Conservation (phyloP, 441 rosid genomes). For the Flueggea neowawraea region DNA sequence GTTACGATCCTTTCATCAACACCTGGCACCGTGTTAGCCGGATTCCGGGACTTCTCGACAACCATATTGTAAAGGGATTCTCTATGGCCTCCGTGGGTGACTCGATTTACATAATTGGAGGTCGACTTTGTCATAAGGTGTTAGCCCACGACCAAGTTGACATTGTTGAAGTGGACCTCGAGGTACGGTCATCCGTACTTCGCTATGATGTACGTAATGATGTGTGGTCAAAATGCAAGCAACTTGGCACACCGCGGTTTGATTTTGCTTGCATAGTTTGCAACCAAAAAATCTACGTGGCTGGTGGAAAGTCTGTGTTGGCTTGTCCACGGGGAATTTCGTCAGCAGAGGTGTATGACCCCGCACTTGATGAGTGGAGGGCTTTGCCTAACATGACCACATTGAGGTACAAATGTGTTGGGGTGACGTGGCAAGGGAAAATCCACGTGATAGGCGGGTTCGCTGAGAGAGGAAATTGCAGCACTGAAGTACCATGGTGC, state of each 20-base stretch:
- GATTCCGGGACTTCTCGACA: constrained; percentile 22
- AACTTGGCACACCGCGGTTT: constrained; percentile 23
- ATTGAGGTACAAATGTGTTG: constrained; percentile 40
- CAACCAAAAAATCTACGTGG: constrained; percentile 26
- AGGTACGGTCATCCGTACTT: constrained; percentile 19
- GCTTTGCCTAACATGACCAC: constrained; percentile 29
- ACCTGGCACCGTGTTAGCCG: constrained; percentile 22
- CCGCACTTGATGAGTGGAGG: constrained; percentile 30
- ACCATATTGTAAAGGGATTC: constrained; percentile 32
- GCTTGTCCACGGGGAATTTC: constrained; percentile 25
- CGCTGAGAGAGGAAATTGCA: constrained; percentile 21
- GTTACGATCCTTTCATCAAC: constrained; percentile 23
- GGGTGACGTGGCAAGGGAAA: constrained; percentile 46
- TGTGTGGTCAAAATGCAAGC: constrained; percentile 24
- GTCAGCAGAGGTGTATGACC: constrained; percentile 40
- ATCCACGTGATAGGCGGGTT: constrained; percentile 44
- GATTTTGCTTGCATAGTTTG: constrained; percentile 32
- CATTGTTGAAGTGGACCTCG: constrained; percentile 17
- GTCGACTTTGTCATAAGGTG: constrained; percentile 21
- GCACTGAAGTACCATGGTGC: constrained; percentile 14
- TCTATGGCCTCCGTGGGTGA: constrained; percentile 32
- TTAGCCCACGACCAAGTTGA: constrained; percentile 14
- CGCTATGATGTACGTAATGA: constrained; percentile 23
- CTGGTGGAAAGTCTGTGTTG: constrained; percentile 28
- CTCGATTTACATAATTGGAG: constrained; percentile 31